Evolutionary conservation across 1,139 yeast genomes (phyloP), one percentile per base, ranked within the genome.

Genomic region (Scheffersomyces cryptocercus): DNA sequence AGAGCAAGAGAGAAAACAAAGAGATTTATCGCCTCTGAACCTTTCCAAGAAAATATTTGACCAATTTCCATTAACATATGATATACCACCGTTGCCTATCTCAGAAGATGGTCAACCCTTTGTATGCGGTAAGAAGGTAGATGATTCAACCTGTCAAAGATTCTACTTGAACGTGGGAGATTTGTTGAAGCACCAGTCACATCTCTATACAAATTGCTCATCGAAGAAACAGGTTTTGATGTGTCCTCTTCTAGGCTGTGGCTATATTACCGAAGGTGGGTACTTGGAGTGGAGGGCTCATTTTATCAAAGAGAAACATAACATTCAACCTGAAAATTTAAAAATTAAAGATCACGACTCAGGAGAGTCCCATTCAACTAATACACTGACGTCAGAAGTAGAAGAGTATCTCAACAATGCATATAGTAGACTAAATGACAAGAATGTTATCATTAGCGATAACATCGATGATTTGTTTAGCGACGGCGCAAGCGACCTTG

Each of bases 171-270:
- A 49, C 7, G 32, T 47, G 9, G 42, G 52, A 2, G 61, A 56
- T 10, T 50, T 66, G 4, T 31, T 39, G n/a, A 36, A 42, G 7
- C 75, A 69, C 48, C 56, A 50, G 37, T 50, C 43, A 3, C 45
- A 46, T 13, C 43, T 43, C 24, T 59, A 62, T 2, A 40, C 37
- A 6, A 24, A 47, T 5, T 68, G 76, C 43, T 64, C 71, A 1
- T 12, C 48, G 8, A 62, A 59, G 42, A 56, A 52, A 12, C 75
- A 67, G 44, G 69, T 70, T 1, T 56, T 67, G 39, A 50, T 65
- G 8, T 72, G 78, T 48, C 77, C 78, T 1, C 46, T 72, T 16
- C 51, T 73, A 31, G 78, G 78, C 4, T 73, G 78, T 53, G 73
- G 68, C 3, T 71, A 53, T 47, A 62, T 67, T 61, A 68, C 76